A percentile compares a stretch with the other conserved stretches of the same genome.
phyloP scores from a whole-genome alignment of 1,284 basidiomycete species.

The Veloporphyrellus conicus region DNA sequence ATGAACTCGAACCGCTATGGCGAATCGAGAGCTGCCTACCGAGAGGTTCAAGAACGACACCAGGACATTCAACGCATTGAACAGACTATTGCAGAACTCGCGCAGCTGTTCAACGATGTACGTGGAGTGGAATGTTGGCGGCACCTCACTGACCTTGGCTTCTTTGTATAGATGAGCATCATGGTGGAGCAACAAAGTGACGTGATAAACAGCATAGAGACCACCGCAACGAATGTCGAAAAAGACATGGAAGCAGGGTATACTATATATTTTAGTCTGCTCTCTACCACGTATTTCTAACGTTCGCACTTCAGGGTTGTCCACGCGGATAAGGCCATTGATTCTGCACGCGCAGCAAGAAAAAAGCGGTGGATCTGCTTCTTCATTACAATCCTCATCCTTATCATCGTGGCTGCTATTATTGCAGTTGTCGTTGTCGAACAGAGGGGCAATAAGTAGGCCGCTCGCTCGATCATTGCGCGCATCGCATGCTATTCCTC shows the following conservation, averaged over 20 bases:
- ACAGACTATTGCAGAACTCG: conserved; percentile 86
- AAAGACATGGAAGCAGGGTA: conserved; percentile 82
- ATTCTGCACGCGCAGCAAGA: conserved; percentile 82
- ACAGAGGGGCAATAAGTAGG: conserved; percentile 22
- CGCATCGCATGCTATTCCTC: background rate
- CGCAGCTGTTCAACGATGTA: conserved; percentile 93
- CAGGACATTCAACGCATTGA: conserved; percentile 96
- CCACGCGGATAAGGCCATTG: conserved; percentile 83
- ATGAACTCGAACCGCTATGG: conserved; percentile 89
- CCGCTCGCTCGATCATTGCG: background rate
- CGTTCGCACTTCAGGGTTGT: conserved; percentile 47
- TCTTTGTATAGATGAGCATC: conserved; percentile 68
- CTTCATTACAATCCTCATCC: conserved; percentile 60
- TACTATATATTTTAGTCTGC: background rate
- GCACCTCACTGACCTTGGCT: conserved; percentile 3
- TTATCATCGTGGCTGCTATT: conserved; percentile 61
- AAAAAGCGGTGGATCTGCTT: conserved; percentile 95
- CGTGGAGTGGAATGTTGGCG: conserved; percentile 22
- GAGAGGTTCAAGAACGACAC: conserved; percentile 94
- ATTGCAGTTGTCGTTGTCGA: conserved; percentile 52
- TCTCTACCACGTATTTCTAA: conserved; percentile 13
- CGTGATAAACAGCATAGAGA: conserved; percentile 75
- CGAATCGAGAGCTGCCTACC: conserved; percentile 86
- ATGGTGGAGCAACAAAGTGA: conserved; percentile 93
- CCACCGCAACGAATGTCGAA: conserved; percentile 67